phyloP scores from a whole-genome alignment of 1,284 basidiomycete species.

The Malassezia pachydermatis region DNA sequence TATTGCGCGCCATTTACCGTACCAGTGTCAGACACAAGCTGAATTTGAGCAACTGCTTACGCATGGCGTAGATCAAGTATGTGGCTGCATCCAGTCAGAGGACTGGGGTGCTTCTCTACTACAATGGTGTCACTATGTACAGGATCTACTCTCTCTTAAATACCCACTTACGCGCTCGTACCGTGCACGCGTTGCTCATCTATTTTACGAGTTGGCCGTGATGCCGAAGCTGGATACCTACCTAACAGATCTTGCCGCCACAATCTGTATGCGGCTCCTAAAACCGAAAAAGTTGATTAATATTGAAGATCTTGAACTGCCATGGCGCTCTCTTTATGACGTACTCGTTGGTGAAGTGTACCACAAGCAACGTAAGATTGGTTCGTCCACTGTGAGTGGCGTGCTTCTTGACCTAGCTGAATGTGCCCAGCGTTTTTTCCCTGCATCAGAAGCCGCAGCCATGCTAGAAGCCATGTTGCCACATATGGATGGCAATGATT shows the following conservation, averaged over 20 bases:
- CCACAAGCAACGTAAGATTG: slow-evolving; percentile 57
- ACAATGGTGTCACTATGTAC: slow-evolving; percentile 53
- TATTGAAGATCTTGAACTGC: slow-evolving; percentile 71
- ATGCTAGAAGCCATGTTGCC: slow-evolving; percentile 76
- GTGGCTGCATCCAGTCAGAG: slow-evolving; percentile 66
- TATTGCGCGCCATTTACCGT: slow-evolving; percentile 55
- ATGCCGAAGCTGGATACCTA: slow-evolving; percentile 66
- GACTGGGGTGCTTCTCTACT: slow-evolving; percentile 53
- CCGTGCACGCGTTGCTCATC: slow-evolving; percentile 63
- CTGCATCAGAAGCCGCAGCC: slow-evolving; percentile 72
- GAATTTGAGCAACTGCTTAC: slow-evolving; percentile 73
- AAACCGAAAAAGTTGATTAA: slow-evolving; percentile 64
- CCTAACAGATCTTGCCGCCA: slow-evolving; percentile 61
- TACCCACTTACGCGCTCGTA: slow-evolving; percentile 52
- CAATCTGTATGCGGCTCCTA: slow-evolving; percentile 63
- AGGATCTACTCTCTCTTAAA: slow-evolving; percentile 42
- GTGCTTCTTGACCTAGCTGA: slow-evolving; percentile 77
- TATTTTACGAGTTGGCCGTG: slow-evolving; percentile 72
- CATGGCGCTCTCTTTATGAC: slow-evolving; percentile 76
- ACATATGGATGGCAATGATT: slow-evolving; percentile 61
- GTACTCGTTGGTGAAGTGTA: slow-evolving; percentile 72
- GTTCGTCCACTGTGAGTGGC: slow-evolving; percentile 56
- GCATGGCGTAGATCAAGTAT: slow-evolving; percentile 62
- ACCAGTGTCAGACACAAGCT: slow-evolving; percentile 66
- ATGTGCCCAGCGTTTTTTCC: slow-evolving; percentile 73